These are phyloP conservation scores for Candida oleophila DNA, from an alignment of 805 yeast genomes.

Conservation along the genomic window DNA sequence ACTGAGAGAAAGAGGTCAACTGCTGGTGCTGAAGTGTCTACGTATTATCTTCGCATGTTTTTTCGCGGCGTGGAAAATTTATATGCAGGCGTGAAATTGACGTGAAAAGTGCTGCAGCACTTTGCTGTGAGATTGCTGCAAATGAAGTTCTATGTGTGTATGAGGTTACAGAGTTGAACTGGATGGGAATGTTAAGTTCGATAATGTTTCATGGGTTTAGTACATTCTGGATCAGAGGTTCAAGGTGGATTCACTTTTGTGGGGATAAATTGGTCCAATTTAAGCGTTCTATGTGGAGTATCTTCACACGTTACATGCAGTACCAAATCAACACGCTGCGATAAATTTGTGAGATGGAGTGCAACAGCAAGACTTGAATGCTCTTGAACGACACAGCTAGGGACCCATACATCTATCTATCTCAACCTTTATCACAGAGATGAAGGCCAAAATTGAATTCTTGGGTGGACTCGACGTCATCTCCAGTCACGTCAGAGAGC, in stretches of 20 bases:
- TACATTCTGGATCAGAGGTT: too few species aligned
- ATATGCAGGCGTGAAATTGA: background rate
- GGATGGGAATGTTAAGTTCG: too few species aligned
- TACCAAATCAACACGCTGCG: too few species aligned
- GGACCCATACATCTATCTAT: background rate
- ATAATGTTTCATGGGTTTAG: too few species aligned
- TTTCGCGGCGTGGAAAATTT: background rate
- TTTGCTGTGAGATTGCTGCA: too few species aligned
- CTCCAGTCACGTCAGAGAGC: constrained; percentile 57
- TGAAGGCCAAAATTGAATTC: constrained; percentile 43
- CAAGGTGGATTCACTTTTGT: too few species aligned
- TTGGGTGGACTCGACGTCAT: constrained; percentile 84
- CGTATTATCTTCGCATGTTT: background rate
- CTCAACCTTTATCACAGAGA: background rate
- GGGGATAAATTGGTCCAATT: too few species aligned
- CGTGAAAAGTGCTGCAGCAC: background rate
- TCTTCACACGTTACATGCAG: too few species aligned
- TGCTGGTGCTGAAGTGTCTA: background rate
- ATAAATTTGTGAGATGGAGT: too few species aligned
- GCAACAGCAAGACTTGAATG: too few species aligned
- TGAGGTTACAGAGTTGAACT: background rate
- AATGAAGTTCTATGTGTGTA: background rate
- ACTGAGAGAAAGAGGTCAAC: background rate
- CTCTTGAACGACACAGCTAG: background rate
- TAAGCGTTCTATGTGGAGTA: too few species aligned